phyloP scores from a whole-genome alignment of 768 basidiomycete species.

The Boletus subcaerulescens region DNA sequence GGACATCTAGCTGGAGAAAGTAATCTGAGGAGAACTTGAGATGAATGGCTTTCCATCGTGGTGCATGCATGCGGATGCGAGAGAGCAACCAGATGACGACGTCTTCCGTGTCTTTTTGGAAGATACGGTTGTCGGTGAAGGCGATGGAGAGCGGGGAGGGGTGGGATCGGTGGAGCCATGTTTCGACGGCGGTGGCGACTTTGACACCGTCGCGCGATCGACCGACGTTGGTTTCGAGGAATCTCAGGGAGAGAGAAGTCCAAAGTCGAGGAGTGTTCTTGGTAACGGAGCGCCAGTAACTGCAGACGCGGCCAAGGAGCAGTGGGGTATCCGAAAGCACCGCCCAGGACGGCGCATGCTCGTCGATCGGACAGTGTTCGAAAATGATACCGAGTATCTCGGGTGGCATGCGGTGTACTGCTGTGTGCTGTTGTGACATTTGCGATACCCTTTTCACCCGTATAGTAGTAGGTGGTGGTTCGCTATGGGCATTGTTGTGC shows the following conservation, averaged over 20 bases:
- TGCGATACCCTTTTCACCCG: not conserved
- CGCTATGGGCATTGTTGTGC: not conserved
- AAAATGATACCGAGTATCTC: slow-evolving; percentile 40
- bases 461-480: not conserved
- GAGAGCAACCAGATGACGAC: slow-evolving; percentile 20
- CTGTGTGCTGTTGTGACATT: not conserved
- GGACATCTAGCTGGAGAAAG: slow-evolving; percentile 13
- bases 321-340: slow-evolving; percentile 19
- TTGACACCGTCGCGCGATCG: slow-evolving; percentile 18
- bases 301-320: slow-evolving; percentile 25
- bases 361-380: slow-evolving; percentile 19
- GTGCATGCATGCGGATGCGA: slow-evolving; percentile 15
- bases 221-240: slow-evolving; percentile 21
- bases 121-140: slow-evolving; percentile 28
- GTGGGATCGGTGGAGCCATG: slow-evolving; percentile 23
- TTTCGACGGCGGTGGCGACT: slow-evolving; percentile 16
- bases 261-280: slow-evolving; percentile 21
- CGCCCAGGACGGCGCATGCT: not conserved
- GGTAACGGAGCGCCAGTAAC: slow-evolving; percentile 24
- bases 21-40: slow-evolving; percentile 30
- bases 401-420: slow-evolving; percentile 18
- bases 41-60: slow-evolving; percentile 25
- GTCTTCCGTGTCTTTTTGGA: slow-evolving; percentile 22
- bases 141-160: slow-evolving; percentile 22
- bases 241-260: slow-evolving; percentile 22